A percentile compares a stretch with the other conserved stretches of the same genome.
These are phyloP conservation scores for Mycena belliarum DNA, from an alignment of 768 basidiomycete species.

Conservation along the genomic window DNA sequence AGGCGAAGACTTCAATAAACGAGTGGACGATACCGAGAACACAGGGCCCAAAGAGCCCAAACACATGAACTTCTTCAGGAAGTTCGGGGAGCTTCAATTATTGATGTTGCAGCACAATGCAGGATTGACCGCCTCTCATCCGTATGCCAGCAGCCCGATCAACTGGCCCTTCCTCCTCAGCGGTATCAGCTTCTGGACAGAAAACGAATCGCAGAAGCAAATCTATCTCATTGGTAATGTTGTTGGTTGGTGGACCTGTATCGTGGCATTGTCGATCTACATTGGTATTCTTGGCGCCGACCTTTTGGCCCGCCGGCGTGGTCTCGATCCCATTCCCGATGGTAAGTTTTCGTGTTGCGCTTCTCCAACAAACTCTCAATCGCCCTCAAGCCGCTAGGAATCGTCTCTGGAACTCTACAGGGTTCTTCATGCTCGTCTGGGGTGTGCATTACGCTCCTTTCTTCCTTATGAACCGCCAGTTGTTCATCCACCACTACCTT, in stretches of 20 bases:
- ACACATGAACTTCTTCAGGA: conserved; percentile 88
- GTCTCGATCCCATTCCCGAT: conserved; percentile 82
- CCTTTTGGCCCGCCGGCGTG: conserved; percentile 82
- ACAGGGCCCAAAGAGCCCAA: conserved; percentile 69
- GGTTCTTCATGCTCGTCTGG: conserved; percentile 96
- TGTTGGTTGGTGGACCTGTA: conserved; percentile 93
- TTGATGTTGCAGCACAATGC: conserved; percentile 99
- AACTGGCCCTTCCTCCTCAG: conserved; percentile 97
- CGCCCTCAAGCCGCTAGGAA: conserved; percentile 75
- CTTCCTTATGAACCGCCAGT: conserved; percentile 95
- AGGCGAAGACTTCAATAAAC: conserved; percentile 55
- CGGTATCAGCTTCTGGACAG: conserved; percentile 99
- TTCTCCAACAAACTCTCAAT: neutral
- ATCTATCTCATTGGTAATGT: conserved; percentile 97
- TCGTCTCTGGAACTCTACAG: conserved; percentile 91
- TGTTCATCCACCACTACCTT: conserved; percentile 97
- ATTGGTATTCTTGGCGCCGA: conserved; percentile 91
- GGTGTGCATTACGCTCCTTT: conserved; percentile 95
- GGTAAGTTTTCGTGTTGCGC: conserved; percentile 51
- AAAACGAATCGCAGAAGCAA: conserved; percentile 80
- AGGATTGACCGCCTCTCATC: conserved; percentile 96
- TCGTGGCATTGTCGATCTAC: conserved; percentile 82
- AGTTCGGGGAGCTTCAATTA: conserved; percentile 90
- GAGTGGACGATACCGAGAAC: conserved; percentile 46
- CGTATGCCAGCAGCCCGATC: conserved; percentile 93